A percentile compares a stretch with the other conserved stretches of the same genome.
Evolutionary conservation across 1,284 basidiomycete genomes (phyloP).

Genomic region (Cronartium quercuum): DNA sequence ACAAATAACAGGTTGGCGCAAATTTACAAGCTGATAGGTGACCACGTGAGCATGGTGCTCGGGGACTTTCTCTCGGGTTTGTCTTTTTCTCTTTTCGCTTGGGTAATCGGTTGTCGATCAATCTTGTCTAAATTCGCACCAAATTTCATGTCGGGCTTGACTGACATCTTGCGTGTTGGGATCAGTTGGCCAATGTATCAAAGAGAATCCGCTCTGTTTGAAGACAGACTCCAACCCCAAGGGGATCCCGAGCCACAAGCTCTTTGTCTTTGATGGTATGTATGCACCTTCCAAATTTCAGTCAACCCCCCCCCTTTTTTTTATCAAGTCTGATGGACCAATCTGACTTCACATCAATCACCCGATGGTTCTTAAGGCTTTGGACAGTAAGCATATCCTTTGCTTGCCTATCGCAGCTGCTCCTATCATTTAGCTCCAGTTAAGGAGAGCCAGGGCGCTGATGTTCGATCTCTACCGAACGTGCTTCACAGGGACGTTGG

Average conservation of each 20-base stretch:
- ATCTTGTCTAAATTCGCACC: background rate
- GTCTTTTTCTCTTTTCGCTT: background rate
- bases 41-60: background rate
- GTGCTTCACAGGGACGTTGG: slow-evolving; percentile 32
- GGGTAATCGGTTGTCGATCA: background rate
- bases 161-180: too few species aligned
- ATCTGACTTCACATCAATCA: background rate
- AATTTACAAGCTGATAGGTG: background rate
- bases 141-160: slow-evolving; percentile 4
- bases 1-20: background rate
- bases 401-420: background rate
- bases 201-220: slow-evolving; percentile 1
- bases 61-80: background rate
- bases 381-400: slow-evolving; percentile 20
- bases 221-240: background rate
- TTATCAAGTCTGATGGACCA: background rate
- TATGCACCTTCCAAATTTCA: background rate
- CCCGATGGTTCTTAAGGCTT: too few species aligned
- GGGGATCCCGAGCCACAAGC: slow-evolving; percentile 26
- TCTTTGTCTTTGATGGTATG: slow-evolving; percentile 37
- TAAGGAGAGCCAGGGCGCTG: too few species aligned
- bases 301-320: background rate
- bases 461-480: too few species aligned
- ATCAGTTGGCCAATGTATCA: too few species aligned
- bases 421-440: too few species aligned